These are phyloP conservation scores for Solanum ossicruentum DNA, from an alignment of 257 asterid genomes.

Conservation along the genomic window DNA sequence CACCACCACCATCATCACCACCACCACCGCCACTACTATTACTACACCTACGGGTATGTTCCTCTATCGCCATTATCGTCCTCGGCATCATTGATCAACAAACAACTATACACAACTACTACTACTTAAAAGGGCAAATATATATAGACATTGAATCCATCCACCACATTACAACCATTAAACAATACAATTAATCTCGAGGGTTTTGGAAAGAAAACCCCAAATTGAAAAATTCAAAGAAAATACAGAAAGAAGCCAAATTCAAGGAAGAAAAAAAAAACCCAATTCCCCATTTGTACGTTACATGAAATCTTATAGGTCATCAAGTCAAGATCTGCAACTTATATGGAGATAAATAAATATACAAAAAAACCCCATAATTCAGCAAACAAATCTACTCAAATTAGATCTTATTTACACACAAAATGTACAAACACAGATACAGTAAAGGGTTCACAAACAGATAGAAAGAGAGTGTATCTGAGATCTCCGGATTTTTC, in stretches of 20 bases:
- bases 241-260: slow-evolving; percentile 1
- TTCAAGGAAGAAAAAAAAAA: background rate
- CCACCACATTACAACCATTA: slow-evolving; percentile 2
- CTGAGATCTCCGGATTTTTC: slow-evolving; percentile 42
- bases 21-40: slow-evolving; percentile 13
- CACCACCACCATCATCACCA: slow-evolving; percentile 3
- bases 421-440: background rate
- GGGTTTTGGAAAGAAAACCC: slow-evolving; percentile 1
- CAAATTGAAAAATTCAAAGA: slow-evolving; percentile 5
- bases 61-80: slow-evolving; percentile 52
- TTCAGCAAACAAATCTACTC: slow-evolving; percentile 4
- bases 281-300: slow-evolving; percentile 14
- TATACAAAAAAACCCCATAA: slow-evolving; percentile 11
- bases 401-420: background rate
- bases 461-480: slow-evolving; percentile 12
- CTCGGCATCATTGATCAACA: slow-evolving; percentile 23
- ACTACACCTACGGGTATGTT: slow-evolving; percentile 18
- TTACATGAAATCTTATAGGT: slow-evolving; percentile 20
- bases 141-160: slow-evolving; percentile 1
- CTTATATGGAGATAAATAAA: slow-evolving; percentile 19
- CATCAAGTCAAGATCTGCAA: slow-evolving; percentile 20
- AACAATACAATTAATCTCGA: slow-evolving; percentile 33
- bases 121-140: slow-evolving; percentile 14
- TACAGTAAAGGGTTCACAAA: background rate
- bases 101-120: background rate